Conservation (phyloP, 345 rosid genomes). For the Populus davidiana region DNA sequence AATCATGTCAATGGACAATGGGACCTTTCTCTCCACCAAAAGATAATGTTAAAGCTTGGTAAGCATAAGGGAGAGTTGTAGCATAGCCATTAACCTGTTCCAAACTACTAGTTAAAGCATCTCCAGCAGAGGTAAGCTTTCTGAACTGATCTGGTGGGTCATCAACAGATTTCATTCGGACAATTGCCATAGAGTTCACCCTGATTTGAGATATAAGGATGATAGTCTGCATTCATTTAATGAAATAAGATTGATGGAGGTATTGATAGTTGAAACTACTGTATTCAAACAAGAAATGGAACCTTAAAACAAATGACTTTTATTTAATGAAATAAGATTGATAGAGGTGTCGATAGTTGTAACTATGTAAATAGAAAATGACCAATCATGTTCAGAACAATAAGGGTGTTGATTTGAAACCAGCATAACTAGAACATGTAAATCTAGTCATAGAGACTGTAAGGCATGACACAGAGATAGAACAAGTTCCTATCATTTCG, state of each 20-base stretch:
- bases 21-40: background rate
- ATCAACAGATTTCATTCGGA: slow-evolving; percentile 58
- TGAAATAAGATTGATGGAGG: background rate
- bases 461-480: no score
- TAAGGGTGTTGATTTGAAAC: no score
- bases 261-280: background rate
- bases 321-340: background rate
- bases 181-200: slow-evolving; percentile 74
- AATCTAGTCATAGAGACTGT: no score
- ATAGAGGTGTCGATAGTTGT: background rate
- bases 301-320: background rate
- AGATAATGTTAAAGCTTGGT: no score
- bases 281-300: background rate
- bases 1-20: no score
- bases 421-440: no score
- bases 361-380: background rate
- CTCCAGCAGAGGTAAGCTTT: slow-evolving; percentile 28
- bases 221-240: slow-evolving; percentile 47
- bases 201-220: slow-evolving; percentile 69
- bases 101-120: slow-evolving; percentile 44
- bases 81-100: slow-evolving; percentile 61
- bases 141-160: slow-evolving; percentile 32
- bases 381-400: no score
- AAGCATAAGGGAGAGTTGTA: no score
- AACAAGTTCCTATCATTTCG: no score